A percentile compares a stretch with the other conserved stretches of the same genome.
Conservation (phyloP, 345 rosid species). For the Eucalyptus curtisii region DNA sequence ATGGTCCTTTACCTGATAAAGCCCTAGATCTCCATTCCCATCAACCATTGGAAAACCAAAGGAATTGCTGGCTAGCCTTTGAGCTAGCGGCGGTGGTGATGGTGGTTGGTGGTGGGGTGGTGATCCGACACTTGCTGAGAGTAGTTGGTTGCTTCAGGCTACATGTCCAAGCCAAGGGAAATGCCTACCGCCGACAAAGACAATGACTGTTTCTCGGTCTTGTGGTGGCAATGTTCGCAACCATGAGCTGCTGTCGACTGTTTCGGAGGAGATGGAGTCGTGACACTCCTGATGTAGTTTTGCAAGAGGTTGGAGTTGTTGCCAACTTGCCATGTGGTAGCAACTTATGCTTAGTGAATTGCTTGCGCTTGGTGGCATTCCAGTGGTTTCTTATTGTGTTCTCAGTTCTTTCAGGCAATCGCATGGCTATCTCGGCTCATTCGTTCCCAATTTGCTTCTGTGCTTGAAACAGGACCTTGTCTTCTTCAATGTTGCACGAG, state of each 20-base stretch:
- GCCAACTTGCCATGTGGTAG: no score
- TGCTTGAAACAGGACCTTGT: neutral
- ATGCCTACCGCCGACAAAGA: neutral
- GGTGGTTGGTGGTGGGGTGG: fast-evolving
- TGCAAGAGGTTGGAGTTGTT: neutral
- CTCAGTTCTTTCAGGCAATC: neutral
- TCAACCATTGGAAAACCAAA: neutral
- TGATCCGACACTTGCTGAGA: neutral
- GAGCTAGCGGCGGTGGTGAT: neutral
- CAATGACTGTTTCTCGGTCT: neutral
- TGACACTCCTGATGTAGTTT: neutral
- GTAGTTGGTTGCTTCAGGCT: no score
- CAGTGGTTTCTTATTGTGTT: neutral
- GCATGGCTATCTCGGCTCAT: neutral
- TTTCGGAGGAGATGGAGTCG: neutral
- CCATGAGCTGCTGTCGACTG: neutral
- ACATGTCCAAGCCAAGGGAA: neutral
- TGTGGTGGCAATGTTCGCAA: neutral
- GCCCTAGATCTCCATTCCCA: neutral
- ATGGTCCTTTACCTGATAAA: neutral
- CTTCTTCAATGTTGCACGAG: neutral
- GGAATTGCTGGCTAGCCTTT: neutral
- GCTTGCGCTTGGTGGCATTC: neutral
- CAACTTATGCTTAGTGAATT: neutral
- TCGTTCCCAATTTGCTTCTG: neutral